Evolutionary conservation across 306 rosid genomes (phyloP), one percentile per base, ranked within the genome.

Genomic region (Quercus bicolor): DNA sequence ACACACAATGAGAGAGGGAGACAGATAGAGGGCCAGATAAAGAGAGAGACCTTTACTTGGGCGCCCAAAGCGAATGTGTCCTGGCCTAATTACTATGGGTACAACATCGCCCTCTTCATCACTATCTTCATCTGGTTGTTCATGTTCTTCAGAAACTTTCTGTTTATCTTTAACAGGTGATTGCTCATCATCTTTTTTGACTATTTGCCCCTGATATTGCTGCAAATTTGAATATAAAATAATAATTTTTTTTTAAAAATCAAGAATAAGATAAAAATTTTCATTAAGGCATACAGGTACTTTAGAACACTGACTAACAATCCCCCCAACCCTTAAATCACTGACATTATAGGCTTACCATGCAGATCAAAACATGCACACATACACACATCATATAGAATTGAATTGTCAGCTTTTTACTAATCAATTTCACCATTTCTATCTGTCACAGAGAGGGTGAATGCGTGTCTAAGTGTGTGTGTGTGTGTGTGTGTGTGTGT

Each of bases 1-100:
- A 70, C 66, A 61, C 6, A 68, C 1, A 24, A 19, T 51, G 65
- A 57, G 52, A 51, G 69, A 70, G 64, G 76, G 64, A 6, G 53
- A 76, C 74, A 64, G 61, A 74, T 68, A 64, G 55, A 64, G 68
- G 68, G 59, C 31, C 31, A 37, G 43, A 79, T 53, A 57, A 57
- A 31, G 77, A 76, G 64, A 43, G 33, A 69, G 37, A 95, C 99
- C 96, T 88, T 90, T 87, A 70, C 85, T 68, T 52, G 76, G 80
- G 75, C 91, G 79, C 88, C 89, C 87, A 77, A 93, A 96, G 73
- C 98, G 97, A 82, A 96, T 96, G 81, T 96, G 96, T 55, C 99
- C 99, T 54, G 99, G 99, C 86, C 89, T 91, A 80, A 89, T 84
- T 77, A 90, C 94, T 52, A 96, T 90, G 59, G 96, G 98, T 81